Evolutionary conservation across 176 grass and related monocot genomes (phyloP), one percentile per base, ranked within the genome.

Genomic region (Zizania latifolia): DNA sequence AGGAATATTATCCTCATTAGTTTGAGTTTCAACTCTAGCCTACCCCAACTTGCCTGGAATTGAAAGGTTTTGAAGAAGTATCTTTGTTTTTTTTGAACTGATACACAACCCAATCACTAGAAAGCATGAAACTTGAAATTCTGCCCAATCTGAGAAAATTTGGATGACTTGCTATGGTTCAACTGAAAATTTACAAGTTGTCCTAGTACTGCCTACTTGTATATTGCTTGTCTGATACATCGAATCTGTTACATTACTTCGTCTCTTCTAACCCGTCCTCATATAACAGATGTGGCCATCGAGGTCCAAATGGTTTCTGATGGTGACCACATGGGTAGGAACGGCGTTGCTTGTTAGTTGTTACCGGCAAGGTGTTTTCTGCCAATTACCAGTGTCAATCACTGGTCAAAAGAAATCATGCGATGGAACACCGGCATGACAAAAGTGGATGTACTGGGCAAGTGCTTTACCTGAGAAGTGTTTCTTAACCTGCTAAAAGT

Each of bases 341-440:
- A 88, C 21, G 81, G 81, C 63, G 79, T 76, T 70, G 45, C 76
- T 53, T 70, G 45, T 76, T 88, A 80, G 34, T 55, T 24, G 28
- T 67, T 75, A 46, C 63, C 13, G 58, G 28, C 1, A 61, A 60
- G 48, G 67, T 55, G 27, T 57, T 72, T 19, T 57, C 13, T 81
- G n/a, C 50, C 34, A 39, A 82, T 23, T 30, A 29, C 74, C 76
- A 45, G 39, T 57, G 40, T 62, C 6, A 8, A 74, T 73, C 69
- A 62, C 68, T 53, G 54, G 71, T 45, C 44, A 64, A 76, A 76
- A 70, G 68, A 75, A 84, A 44, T 17, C 38, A 50, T 24, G 54
- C 58, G 38, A 23, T 73, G 60, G 16, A 19, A 58, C 71, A 57
- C 35, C 70, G 35, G 22, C 23, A 24, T 84, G 51, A 8, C 29